Evolutionary conservation across 805 yeast species (phyloP).

Genomic region (Clavispora santaluciae): DNA sequence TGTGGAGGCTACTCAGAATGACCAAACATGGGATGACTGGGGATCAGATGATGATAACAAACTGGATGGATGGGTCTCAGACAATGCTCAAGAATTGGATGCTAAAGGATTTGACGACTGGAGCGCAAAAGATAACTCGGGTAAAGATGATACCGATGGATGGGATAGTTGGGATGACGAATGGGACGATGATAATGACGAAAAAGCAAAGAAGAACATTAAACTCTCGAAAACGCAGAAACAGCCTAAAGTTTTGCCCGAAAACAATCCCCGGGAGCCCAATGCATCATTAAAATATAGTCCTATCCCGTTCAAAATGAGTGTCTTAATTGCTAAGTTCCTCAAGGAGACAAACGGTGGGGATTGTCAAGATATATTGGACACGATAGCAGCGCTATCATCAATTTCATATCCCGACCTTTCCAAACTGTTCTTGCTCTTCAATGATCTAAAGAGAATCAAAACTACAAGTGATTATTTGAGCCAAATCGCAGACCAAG

Average conservation of each 20-base stretch:
- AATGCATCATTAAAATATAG: conserved; percentile 2
- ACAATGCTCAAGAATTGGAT: background rate
- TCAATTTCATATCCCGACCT: conserved; percentile 29
- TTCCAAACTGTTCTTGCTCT: conserved; percentile 29
- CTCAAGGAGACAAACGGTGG: conserved; percentile 16
- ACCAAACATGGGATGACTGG: conserved; percentile 13
- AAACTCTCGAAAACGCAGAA: background rate
- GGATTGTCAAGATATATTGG: conserved; percentile 18
- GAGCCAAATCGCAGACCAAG: conserved; percentile 11
- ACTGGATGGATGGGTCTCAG: background rate
- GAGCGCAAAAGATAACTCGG: conserved; percentile 14
- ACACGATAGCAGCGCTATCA: conserved; percentile 28
- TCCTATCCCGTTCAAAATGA: conserved; percentile 18
- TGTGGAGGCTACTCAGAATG: conserved; percentile 8
- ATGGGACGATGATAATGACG: conserved; percentile 25
- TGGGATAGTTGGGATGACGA: conserved; percentile 24
- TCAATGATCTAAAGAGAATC: conserved; percentile 31
- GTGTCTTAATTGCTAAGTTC: conserved; percentile 21
- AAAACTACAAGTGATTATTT: conserved; percentile 12
- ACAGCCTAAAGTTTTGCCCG: background rate
- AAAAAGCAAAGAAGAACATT: background rate
- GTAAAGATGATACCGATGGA: conserved; percentile 8
- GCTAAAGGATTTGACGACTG: conserved; percentile 8
- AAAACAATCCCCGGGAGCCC: background rate
- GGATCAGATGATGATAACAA: conserved; percentile 13